Evolutionary conservation across 2,329 filamentous ascomycete genomes (phyloP), one percentile per base, ranked within the genome.

Genomic region (Sclerotinia borealis): DNA sequence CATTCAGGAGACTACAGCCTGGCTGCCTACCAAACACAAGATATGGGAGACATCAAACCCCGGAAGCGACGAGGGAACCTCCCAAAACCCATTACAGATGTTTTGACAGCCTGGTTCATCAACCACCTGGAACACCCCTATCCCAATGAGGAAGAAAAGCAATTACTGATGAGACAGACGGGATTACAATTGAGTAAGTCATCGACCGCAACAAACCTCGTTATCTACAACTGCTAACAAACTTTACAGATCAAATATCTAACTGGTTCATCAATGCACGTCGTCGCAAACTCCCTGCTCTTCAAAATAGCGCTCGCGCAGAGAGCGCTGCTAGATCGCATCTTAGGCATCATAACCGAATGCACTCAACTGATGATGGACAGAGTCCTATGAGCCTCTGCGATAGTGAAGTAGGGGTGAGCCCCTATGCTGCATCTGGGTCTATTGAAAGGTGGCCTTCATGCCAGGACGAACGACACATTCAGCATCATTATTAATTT

Each of bases 1-100:
- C 31, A 63, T 22, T 13, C 59, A 65, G 54, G 39, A 34, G 45
- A 34, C 39, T 58, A 45, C 39, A 19, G 4, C 8, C 8, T 29
- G 11, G 3, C 27, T 13, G 13, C 54, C 11, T 45, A 58, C 39
- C 54, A 34, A 45, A 61, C 65, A 25, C 43, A 64, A 34, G 69
- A 68, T 19, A 58, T 64, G 34, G 39, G 10, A 11, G 72, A 72
- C 17, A 68, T 22, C 39, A 70, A 71, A 47, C 69, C 68, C 50
- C 64, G 84, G 37, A 87, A 85, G 74, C 82, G 92, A 59, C 83
- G 92, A 45, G 92, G 92, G 1, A 96, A 96, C 72, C 80, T 96
- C 3, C 92, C 92, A n/a, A 96, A 96, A 73, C 89, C 92, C 61
- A 91, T 91, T 0, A 96, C 92, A 0, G 90, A 93, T 73, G 87